phyloP scores from a whole-genome alignment of 1,284 basidiomycete species.

The Ganoderma multipileum region DNA sequence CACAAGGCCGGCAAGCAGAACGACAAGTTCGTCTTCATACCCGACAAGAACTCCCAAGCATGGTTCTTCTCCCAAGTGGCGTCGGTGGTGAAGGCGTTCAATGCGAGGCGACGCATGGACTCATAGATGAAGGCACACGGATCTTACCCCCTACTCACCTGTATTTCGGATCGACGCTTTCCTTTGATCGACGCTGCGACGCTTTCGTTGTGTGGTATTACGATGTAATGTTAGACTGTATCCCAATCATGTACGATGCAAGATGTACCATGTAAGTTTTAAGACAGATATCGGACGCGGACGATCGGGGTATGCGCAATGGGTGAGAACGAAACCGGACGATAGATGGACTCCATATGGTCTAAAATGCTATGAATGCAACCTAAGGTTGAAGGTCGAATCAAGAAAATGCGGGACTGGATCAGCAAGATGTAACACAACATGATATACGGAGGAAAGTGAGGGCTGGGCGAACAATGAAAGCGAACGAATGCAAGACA shows the following conservation, averaged over 20 bases:
- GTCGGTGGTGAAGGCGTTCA: slow-evolving; percentile 76
- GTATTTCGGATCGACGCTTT: background rate
- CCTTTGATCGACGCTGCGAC: background rate
- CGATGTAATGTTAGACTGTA: slow-evolving; percentile 36
- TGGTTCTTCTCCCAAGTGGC: slow-evolving; percentile 84
- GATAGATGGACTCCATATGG: background rate
- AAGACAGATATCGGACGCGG: slow-evolving; percentile 16
- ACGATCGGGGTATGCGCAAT: slow-evolving; percentile 4
- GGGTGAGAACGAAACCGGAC: slow-evolving; percentile 22
- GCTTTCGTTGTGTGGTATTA: slow-evolving; percentile 22
- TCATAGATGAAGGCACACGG: slow-evolving; percentile 31
- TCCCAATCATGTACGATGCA: slow-evolving; percentile 31
- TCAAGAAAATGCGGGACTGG: background rate
- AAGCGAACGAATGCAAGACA: background rate
- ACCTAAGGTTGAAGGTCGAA: slow-evolving; percentile 8
- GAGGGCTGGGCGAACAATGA: background rate
- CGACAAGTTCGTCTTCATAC: slow-evolving; percentile 79
- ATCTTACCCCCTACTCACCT: background rate
- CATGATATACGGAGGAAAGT: slow-evolving; percentile 10
- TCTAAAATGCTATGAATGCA: slow-evolving; percentile 8
- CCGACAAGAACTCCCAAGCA: slow-evolving; percentile 72
- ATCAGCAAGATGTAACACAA: slow-evolving; percentile 13
- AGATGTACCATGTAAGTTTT: slow-evolving; percentile 28
- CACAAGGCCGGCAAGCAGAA: slow-evolving; percentile 76
- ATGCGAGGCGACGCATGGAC: slow-evolving; percentile 76